Base-by-base conservation (phyloP, 2,329 filamentous ascomycete species). In the Aspergillus vadensis region DNA sequence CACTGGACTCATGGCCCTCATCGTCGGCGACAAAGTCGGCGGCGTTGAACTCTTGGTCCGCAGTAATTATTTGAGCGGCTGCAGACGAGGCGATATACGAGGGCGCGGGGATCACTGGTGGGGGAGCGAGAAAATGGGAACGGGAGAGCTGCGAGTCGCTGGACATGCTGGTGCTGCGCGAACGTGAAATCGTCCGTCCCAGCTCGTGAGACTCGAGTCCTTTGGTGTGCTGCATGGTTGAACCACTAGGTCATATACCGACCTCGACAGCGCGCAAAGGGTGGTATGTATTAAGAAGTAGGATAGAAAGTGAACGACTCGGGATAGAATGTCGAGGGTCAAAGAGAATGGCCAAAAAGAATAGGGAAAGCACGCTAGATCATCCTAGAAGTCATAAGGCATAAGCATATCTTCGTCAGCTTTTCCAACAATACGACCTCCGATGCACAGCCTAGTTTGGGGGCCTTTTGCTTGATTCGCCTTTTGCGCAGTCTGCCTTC, bases 41-140 rank as follows among this genome's bases (percentile, higher is more conserved):
- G 60, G 88, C 84, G 71, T 90, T 88, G 66, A 85, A 87, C 71
- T 94, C 91, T 77, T 95, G 89, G 72, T 96, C 89, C 72, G 92
- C 92, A 60, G 91, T 94, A 68, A 98, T 88, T 64, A 96, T 94
- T 74, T 97, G 92, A 17, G 91, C 92, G 55, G 94, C 95, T 60
- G 94, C 92, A 49, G 92, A 89, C 32, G 87, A 83, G 50, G 94
- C 93, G 70, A 99, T 93, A 78, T 96, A 99, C 17, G 88, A 91
- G 30, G 95, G 89, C 66, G 89, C 82, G 9, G 94, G 95, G 49
- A 88, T 88, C 60, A 94, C 84, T 36, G 85, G 74, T 17, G 91
- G 90, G 55, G 91, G 90, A 50, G 87, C 85, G 53, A 90, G 78
- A 69, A 83, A 83, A 70, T 67, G 69, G 57, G 69, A 62, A 60